phyloP scores from a whole-genome alignment of 1,284 basidiomycete genomes.

The Stygiomarasmius scandens region DNA sequence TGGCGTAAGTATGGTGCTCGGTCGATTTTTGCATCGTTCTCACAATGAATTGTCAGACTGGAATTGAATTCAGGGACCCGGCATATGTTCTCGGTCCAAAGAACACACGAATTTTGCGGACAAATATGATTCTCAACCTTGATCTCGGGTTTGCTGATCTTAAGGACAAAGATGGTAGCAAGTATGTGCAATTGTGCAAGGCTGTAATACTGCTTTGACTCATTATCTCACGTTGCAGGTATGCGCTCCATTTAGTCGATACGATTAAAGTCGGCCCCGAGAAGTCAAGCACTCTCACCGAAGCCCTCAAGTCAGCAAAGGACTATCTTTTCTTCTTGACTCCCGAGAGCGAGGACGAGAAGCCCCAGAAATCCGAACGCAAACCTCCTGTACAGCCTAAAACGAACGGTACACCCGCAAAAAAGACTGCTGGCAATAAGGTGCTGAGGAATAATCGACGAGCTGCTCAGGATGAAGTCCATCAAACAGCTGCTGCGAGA shows the following conservation, averaged over 20 bases:
- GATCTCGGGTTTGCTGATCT: conserved; percentile 86
- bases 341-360: conserved; percentile 55
- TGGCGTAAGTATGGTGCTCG: conserved; percentile 55
- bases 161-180: conserved; percentile 74
- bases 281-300: conserved; percentile 76
- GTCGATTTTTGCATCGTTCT: conserved; percentile 4
- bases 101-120: conserved; percentile 70
- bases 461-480: conserved; percentile 78
- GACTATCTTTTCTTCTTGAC: conserved; percentile 90
- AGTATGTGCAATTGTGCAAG: conserved; percentile 51
- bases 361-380: conserved; percentile 58
- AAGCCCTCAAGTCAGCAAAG: conserved; percentile 81
- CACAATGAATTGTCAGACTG: conserved; percentile 59
- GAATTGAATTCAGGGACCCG: conserved; percentile 93
- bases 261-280: conserved; percentile 81
- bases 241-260: conserved; percentile 89
- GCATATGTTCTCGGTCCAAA: conserved; percentile 84
- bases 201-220: too few species aligned
- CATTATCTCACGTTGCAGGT: conserved; percentile 49
- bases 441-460: conserved; percentile 84
- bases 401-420: conserved; percentile 65
- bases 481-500: conserved; percentile 69
- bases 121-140: conserved; percentile 87
- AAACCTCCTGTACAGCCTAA: conserved; percentile 56
- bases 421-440: conserved; percentile 82